A percentile compares a stretch with the other conserved stretches of the same genome.
Evolutionary conservation across 2,329 filamentous ascomycete genomes (phyloP).

Genomic region (Cyphellophora attinorum): DNA sequence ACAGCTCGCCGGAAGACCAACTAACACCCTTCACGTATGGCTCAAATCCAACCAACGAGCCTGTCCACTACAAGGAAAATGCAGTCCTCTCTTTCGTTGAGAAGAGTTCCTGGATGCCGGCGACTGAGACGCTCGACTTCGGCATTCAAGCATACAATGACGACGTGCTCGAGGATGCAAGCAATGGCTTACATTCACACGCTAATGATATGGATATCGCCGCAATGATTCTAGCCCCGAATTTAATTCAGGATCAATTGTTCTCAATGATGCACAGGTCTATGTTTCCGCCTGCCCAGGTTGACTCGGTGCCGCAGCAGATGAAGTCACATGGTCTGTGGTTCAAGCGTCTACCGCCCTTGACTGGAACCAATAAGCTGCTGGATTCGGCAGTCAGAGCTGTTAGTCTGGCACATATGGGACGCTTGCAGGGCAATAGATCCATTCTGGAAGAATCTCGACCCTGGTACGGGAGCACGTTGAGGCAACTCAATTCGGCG

Average conservation of each 20-base stretch:
- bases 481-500: constrained; percentile 22
- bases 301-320: constrained; percentile 1
- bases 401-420: constrained; percentile 23
- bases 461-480: constrained; percentile 23
- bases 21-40: no score
- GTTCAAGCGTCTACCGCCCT: constrained; percentile 13
- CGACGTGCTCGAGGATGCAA: no score
- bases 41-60: no score
- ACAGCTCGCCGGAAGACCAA: no score
- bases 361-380: constrained; percentile 13
- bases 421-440: constrained; percentile 17
- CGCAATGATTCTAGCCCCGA: no score
- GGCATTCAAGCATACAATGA: no score
- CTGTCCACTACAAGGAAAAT: no score
- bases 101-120: no score
- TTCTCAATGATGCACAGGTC: constrained; percentile 6
- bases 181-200: no score
- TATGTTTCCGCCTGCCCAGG: constrained; percentile 1
- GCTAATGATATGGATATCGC: no score
- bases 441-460: constrained; percentile 20
- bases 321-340: constrained; percentile 14
- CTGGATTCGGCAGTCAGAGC: constrained; percentile 20
- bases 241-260: constrained; percentile 16
- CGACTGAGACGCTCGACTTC: no score
- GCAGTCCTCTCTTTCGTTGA: no score